A percentile compares a stretch with the other conserved stretches of the same genome.
Conservation (phyloP, 176 grass and related monocot species). For the Pharus latifolius region DNA sequence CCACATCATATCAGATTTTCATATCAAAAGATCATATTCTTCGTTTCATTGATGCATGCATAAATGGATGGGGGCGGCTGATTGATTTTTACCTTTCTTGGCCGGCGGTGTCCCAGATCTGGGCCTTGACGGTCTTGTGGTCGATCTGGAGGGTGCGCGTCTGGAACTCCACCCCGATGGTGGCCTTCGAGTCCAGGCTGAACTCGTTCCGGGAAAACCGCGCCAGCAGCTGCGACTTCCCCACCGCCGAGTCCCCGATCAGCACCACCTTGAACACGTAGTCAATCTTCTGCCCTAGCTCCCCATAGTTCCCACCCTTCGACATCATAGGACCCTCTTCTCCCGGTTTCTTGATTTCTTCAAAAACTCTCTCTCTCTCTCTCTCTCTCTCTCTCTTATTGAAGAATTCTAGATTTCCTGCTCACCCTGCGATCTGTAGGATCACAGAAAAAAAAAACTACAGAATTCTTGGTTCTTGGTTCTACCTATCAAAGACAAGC, state of each 20-base stretch:
- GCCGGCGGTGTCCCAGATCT: slow-evolving; percentile 84
- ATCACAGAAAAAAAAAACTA: no score
- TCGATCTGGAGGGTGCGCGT: slow-evolving; percentile 54
- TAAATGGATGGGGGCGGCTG: no score
- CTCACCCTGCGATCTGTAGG: no score
- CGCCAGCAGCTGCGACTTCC: slow-evolving; percentile 68
- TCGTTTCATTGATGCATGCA: neutral
- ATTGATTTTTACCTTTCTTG: slow-evolving; percentile 44
- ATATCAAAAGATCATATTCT: neutral
- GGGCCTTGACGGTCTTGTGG: slow-evolving; percentile 55
- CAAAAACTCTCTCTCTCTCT: no score
- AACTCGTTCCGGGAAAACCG: slow-evolving; percentile 79
- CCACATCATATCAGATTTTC: neutral
- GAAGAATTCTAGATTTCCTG: no score
- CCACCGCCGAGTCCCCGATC: slow-evolving; percentile 71
- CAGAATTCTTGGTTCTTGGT: no score
- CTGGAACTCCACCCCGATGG: slow-evolving; percentile 63
- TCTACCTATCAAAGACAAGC: no score
- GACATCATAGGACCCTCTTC: slow-evolving; percentile 24
- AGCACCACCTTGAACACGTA: slow-evolving; percentile 68
- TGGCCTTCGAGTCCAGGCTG: slow-evolving; percentile 57
- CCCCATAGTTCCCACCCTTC: slow-evolving; percentile 22
- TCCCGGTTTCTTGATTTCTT: no score
- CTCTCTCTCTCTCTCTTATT: no score
- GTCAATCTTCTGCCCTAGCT: slow-evolving; percentile 47